These are phyloP conservation scores for Chimonanthus praecox DNA, from an alignment of 164 flowering plant genomes.

Conservation along the genomic window DNA sequence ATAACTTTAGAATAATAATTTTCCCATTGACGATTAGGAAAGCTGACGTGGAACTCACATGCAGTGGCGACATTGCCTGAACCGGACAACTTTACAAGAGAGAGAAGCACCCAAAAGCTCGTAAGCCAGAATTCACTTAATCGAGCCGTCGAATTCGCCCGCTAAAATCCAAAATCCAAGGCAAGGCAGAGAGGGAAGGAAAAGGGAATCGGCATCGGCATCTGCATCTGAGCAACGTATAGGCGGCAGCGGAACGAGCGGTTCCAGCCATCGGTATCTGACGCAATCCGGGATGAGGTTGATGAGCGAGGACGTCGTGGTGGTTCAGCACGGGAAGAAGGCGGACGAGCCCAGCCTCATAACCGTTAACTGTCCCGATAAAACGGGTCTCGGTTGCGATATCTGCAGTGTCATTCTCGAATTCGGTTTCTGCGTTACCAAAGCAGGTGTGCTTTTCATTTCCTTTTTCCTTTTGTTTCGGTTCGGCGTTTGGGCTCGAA, in stretches of 20 bases:
- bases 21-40: too few relatives aligned
- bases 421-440: slow-evolving; percentile 62
- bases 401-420: slow-evolving; percentile 69
- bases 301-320: slow-evolving; percentile 58
- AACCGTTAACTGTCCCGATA: slow-evolving; percentile 81
- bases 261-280: not conserved
- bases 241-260: too few relatives aligned
- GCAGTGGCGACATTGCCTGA: too few relatives aligned
- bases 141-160: not conserved
- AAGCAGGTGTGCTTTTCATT: slow-evolving; percentile 46
- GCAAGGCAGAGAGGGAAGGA: not conserved
- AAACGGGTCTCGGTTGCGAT: slow-evolving; percentile 78
- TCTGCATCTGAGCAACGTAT: too few relatives aligned
- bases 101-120: too few relatives aligned
- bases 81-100: too few relatives aligned
- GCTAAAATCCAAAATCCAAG: not conserved
- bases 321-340: slow-evolving; percentile 43
- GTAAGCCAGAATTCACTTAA: not conserved
- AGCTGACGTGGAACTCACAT: too few relatives aligned
- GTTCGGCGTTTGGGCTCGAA: not conserved
- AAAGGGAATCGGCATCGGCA: too few relatives aligned
- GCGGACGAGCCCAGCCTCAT: slow-evolving; percentile 57
- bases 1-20: too few relatives aligned
- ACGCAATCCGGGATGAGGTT: slow-evolving; percentile 30
- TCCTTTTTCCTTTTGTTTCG: not conserved